Evolutionary conservation across 139 green algal species (phyloP).

Genomic region (Eudorina sp.): DNA sequence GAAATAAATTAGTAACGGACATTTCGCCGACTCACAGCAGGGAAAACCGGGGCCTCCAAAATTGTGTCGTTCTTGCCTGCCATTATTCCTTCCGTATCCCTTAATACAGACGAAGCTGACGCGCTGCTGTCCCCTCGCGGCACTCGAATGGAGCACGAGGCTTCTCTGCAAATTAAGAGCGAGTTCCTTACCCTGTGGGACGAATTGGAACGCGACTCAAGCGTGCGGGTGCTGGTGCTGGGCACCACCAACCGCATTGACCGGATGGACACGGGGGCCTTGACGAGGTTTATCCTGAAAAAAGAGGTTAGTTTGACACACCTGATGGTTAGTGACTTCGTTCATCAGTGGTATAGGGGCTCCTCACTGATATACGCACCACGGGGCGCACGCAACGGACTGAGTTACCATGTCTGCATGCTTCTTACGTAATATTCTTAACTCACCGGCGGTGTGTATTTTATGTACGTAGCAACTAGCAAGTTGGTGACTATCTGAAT

Average conservation of each 20-base stretch:
- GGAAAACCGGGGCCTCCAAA: too few relatives aligned
- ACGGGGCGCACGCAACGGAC: too few relatives aligned
- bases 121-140: not conserved
- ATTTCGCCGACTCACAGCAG: too few relatives aligned
- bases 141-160: not conserved
- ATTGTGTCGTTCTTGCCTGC: too few relatives aligned
- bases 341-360: too few relatives aligned
- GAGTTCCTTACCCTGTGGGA: slow-evolving; percentile 31
- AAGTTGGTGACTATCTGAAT: too few relatives aligned
- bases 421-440: not conserved
- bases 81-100: not conserved
- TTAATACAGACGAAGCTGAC: slow-evolving; percentile 8
- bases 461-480: too few relatives aligned
- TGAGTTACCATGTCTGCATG: too few relatives aligned
- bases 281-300: slow-evolving; percentile 64
- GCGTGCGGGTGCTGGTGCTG: slow-evolving; percentile 79
- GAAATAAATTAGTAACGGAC: too few relatives aligned
- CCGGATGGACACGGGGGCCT: slow-evolving; percentile 80
- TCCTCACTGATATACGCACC: too few relatives aligned
- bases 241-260: slow-evolving; percentile 85
- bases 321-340: too few relatives aligned
- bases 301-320: not conserved
- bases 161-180: not conserved
- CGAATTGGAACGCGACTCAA: not conserved
- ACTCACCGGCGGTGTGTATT: too few relatives aligned